phyloP scores from a whole-genome alignment of 441 rosid species.

The Pelargonium australe region DNA sequence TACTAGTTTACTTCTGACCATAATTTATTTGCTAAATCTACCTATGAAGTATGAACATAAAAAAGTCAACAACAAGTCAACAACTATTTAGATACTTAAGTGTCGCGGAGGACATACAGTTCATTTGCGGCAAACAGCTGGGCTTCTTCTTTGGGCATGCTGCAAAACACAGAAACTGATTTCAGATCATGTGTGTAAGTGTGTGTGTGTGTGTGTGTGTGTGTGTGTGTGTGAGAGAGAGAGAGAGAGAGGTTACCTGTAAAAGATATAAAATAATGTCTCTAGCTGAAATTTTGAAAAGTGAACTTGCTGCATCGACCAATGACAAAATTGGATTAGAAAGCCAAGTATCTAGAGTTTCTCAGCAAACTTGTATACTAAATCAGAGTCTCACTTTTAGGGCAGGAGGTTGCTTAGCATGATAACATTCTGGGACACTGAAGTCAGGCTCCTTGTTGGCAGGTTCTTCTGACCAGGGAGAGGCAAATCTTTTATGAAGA shows the following conservation, averaged over 20 bases:
- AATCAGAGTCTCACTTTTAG: conserved; percentile 50
- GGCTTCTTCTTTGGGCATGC: conserved; percentile 99
- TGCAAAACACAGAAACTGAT: conserved; percentile 28
- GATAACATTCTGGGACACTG: conserved; percentile 78
- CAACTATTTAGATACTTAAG: neutral
- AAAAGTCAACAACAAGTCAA: too few relatives aligned
- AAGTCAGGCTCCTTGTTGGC: conserved; percentile 88
- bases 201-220: neutral
- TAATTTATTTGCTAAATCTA: neutral
- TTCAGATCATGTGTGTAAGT: conserved; percentile 6
- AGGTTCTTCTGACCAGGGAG: conserved; percentile 97
- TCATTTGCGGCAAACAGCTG: conserved; percentile 86
- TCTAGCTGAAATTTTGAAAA: conserved; percentile 64
- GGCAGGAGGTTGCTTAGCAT: conserved; percentile 63
- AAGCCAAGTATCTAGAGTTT: neutral
- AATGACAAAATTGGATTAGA: conserved; percentile 10
- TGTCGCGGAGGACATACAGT: conserved; percentile 49
- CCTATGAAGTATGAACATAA: too few relatives aligned
- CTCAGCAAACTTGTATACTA: conserved; percentile 2
- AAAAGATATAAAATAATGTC: conserved; percentile 73
- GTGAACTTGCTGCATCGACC: conserved; percentile 68
- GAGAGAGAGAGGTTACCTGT: conserved; percentile 48
- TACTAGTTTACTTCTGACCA: neutral
- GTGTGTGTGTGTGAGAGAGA: neutral
- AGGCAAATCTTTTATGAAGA: conserved; percentile 85